Evolutionary conservation across 371 early-diverging fungal genomes (phyloP).

Genomic region (Rhizomucor pusillus): DNA sequence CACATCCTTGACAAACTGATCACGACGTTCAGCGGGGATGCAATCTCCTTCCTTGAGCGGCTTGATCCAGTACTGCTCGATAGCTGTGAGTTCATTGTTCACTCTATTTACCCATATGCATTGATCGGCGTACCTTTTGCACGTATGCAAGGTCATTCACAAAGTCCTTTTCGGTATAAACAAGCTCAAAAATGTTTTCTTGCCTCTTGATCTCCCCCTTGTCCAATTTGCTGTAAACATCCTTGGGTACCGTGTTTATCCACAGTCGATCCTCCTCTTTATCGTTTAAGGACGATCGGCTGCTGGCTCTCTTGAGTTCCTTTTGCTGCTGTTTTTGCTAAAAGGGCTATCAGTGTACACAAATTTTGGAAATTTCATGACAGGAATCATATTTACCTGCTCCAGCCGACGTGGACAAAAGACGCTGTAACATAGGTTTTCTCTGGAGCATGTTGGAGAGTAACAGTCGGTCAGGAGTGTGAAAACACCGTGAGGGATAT

Average conservation of each 20-base stretch:
- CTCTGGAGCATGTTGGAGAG: conserved; percentile 85
- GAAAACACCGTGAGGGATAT: conserved; percentile 78
- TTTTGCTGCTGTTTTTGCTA: background rate
- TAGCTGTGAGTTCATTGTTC: too few relatives aligned
- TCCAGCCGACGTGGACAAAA: conserved; percentile 79
- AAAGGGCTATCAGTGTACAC: background rate
- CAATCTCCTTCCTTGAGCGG: conserved; percentile 67
- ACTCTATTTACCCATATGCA: background rate
- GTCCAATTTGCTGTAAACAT: conserved; percentile 67
- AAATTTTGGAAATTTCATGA: background rate
- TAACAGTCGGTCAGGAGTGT: conserved; percentile 86
- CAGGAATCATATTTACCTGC: conserved; percentile 26
- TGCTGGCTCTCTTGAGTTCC: conserved; percentile 11
- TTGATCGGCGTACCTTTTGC: conserved; percentile 49
- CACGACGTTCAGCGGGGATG: conserved; percentile 54
- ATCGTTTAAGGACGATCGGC: conserved; percentile 14
- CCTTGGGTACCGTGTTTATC: conserved; percentile 65
- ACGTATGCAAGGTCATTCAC: conserved; percentile 70
- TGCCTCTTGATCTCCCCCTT: conserved; percentile 84
- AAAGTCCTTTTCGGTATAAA: conserved; percentile 90
- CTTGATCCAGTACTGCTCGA: conserved; percentile 63
- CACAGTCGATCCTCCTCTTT: conserved; percentile 47
- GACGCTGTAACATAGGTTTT: conserved; percentile 79
- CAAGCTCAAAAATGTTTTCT: conserved; percentile 91
- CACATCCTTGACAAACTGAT: conserved; percentile 68